These are phyloP conservation scores for Thyridium curvatum DNA, from an alignment of 2,329 filamentous ascomycete genomes.

Conservation along the genomic window DNA sequence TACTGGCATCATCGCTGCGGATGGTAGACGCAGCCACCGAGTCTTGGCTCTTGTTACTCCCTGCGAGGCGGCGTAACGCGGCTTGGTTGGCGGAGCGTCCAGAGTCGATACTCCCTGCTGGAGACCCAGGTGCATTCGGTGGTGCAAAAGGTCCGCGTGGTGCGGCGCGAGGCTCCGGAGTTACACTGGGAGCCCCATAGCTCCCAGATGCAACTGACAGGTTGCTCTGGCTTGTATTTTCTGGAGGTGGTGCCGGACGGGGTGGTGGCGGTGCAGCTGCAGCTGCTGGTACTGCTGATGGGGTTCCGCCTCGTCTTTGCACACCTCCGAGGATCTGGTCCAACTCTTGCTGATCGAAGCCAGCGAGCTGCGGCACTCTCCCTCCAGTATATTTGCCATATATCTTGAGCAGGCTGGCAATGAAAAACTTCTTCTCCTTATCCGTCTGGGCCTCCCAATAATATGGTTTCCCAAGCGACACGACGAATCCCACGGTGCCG, in stretches of 20 bases:
- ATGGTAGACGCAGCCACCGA: constrained; percentile 43
- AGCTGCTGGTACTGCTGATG: constrained; percentile 6
- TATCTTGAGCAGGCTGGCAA: constrained; percentile 92
- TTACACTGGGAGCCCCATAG: constrained; percentile 5
- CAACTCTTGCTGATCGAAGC: constrained; percentile 75
- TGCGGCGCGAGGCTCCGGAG: no score
- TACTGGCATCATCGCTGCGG: constrained; percentile 45
- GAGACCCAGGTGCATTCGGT: constrained; percentile 32
- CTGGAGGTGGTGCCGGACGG: constrained; percentile 7
- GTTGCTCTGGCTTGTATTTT: constrained; percentile 11
- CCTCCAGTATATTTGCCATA: constrained; percentile 94
- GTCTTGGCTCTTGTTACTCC: constrained; percentile 51
- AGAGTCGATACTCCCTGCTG: constrained; percentile 46
- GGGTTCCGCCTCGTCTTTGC: constrained; percentile 26
- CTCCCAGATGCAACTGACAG: constrained; percentile 10
- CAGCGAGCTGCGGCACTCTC: constrained; percentile 68
- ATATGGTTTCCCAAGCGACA: constrained; percentile 88
- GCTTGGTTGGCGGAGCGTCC: constrained; percentile 32
- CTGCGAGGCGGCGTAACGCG: constrained; percentile 38
- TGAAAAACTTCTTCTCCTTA: constrained; percentile 99
- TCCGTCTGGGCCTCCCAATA: constrained; percentile 92
- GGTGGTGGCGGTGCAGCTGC: background rate
- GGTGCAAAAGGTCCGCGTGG: constrained; percentile 10
- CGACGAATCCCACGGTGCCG: constrained; percentile 74
- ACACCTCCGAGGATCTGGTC: constrained; percentile 64